Conservation (phyloP, 2,329 filamentous ascomycete species). For the Anisogramma anomala region DNA sequence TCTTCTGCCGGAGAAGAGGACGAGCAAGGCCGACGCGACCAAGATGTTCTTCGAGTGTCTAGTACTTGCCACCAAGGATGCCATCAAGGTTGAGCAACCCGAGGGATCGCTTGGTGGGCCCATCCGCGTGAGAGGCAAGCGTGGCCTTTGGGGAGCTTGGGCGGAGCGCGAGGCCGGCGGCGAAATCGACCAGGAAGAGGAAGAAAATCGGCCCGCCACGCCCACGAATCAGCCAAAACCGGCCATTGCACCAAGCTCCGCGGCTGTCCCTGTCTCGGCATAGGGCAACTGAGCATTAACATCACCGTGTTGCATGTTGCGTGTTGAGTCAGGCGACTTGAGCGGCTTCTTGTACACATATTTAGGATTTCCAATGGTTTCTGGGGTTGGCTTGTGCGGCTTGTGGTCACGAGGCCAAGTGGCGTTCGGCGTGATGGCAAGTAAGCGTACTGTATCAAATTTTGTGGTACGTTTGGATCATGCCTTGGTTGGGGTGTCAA, state of each 20-base stretch:
- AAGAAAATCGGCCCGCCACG: constrained; percentile 23
- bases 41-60: constrained; percentile 99
- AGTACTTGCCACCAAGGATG: constrained; percentile 93
- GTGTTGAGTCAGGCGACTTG: background rate
- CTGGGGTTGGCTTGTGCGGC: background rate
- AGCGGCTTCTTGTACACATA: constrained; percentile 12
- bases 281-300: constrained; percentile 2
- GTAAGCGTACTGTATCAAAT: constrained; percentile 4
- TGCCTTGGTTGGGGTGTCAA: constrained; percentile 2
- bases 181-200: constrained; percentile 43
- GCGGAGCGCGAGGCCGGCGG: constrained; percentile 65
- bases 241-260: constrained; percentile 19
- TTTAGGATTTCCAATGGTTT: constrained; percentile 1
- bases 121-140: constrained; percentile 78
- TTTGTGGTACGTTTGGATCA: constrained; percentile 1
- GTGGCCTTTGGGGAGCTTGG: constrained; percentile 95
- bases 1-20: constrained; percentile 68
- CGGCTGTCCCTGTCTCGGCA: constrained; percentile 12
- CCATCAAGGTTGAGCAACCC: constrained; percentile 88
- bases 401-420: constrained; percentile 11
- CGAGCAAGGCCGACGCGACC: constrained; percentile 80
- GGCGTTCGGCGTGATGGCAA: constrained; percentile 14
- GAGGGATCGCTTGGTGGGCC: constrained; percentile 60
- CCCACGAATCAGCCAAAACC: constrained; percentile 22
- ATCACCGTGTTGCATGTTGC: background rate